These are phyloP conservation scores for Jacaranda mimosifolia DNA, from an alignment of 257 asterid species.

Conservation along the genomic window DNA sequence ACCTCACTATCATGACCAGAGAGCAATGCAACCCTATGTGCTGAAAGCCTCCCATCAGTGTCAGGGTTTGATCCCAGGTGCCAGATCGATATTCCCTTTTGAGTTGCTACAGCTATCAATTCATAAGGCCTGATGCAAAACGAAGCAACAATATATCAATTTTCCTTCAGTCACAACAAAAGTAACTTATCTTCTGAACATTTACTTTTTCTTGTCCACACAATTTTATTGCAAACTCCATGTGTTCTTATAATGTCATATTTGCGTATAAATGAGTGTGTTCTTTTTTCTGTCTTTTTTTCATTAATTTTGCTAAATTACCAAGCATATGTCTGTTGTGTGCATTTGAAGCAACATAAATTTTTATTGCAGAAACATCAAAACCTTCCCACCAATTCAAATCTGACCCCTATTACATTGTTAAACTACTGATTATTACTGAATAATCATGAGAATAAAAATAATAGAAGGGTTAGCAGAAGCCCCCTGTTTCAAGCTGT, in stretches of 20 bases:
- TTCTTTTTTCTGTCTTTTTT: not conserved
- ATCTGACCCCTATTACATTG: too few relatives aligned
- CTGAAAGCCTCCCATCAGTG: conserved; percentile 78
- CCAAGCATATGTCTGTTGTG: too few relatives aligned
- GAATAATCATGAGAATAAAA: too few relatives aligned
- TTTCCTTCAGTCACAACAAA: conserved; percentile 4
- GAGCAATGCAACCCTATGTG: conserved; percentile 69
- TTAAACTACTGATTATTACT: too few relatives aligned
- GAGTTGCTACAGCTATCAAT: conserved; percentile 84
- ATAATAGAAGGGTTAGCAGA: not conserved
- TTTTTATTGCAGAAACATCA: too few relatives aligned
- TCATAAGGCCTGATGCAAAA: conserved; percentile 82
- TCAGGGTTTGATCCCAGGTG: conserved; percentile 81
- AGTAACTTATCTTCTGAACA: not conserved
- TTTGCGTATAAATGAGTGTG: not conserved
- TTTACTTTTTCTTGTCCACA: not conserved
- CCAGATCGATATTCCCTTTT: conserved; percentile 88
- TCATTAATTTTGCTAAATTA: not conserved
- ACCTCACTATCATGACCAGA: conserved; percentile 81
- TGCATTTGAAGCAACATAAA: too few relatives aligned
- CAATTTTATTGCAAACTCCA: not conserved
- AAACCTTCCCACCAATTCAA: too few relatives aligned
- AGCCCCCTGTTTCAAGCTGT: conserved; percentile 2
- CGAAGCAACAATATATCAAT: not conserved
- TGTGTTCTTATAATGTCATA: not conserved